These are phyloP conservation scores for Manihot esculenta DNA, from an alignment of 441 rosid species.

Conservation along the genomic window DNA sequence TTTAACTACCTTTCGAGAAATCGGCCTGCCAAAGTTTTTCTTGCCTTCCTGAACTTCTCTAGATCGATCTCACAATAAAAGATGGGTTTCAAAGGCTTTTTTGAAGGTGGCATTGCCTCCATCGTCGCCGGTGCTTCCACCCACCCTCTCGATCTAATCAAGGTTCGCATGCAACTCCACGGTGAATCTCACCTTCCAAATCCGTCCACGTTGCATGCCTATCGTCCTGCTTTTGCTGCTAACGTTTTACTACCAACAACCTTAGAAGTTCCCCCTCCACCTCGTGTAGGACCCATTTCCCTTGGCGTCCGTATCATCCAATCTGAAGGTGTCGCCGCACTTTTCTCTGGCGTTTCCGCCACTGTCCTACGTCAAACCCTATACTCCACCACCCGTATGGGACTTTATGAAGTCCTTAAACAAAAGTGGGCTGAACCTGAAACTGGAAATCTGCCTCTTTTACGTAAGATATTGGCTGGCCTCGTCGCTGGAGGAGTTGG, in stretches of 20 bases:
- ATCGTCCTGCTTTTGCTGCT: constrained; percentile 44
- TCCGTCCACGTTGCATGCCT: constrained; percentile 1
- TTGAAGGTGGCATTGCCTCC: constrained; percentile 72
- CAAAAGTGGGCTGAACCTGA: constrained; percentile 51
- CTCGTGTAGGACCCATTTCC: constrained; percentile 45
- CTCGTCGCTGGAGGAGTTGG: constrained; percentile 52
- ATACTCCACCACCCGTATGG: constrained; percentile 69
- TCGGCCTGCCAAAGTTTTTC: too few species aligned
- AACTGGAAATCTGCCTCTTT: constrained; percentile 39
- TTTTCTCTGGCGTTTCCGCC: constrained; percentile 67
- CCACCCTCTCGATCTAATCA: constrained; percentile 68
- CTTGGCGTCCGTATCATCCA: constrained; percentile 46
- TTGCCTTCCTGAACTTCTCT: too few species aligned
- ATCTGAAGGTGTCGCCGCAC: constrained; percentile 48
- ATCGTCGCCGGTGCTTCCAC: constrained; percentile 66
- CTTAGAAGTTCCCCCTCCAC: constrained; percentile 20
- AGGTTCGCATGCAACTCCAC: constrained; percentile 71
- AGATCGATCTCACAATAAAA: too few species aligned
- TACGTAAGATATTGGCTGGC: constrained; percentile 45
- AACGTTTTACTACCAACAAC: constrained; percentile 5
- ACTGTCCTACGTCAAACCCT: constrained; percentile 60
- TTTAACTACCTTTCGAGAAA: too few species aligned
- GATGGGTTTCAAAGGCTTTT: constrained; percentile 72
- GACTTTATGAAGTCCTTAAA: constrained; percentile 53
- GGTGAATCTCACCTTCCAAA: constrained; percentile 44